Evolutionary conservation across 805 yeast genomes (phyloP), one percentile per base, ranked within the genome.

Genomic region (Wickerhamiella hasegawae): DNA sequence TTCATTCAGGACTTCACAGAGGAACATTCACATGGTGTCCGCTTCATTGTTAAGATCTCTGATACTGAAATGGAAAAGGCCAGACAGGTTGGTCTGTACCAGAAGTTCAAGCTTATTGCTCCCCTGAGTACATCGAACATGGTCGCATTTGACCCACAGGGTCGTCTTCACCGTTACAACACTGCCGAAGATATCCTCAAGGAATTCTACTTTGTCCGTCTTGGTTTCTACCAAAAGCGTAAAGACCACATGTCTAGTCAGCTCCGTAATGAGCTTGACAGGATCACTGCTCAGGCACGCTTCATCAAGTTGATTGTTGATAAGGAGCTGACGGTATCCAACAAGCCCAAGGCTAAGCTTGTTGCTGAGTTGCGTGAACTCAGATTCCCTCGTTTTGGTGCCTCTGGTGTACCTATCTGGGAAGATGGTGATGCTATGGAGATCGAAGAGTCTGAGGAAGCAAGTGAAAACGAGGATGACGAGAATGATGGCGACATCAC

Each of bases 1-100:
- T 87, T 96, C 93, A 83, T 87, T 41, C 85, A 82, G 46, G 96
- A 87, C 56, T 71, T 85, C 75, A 83, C 77, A 45, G 98, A 90
- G 52, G 94, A 87, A 54, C 98, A 90, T 55, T 80, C 83, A 14
- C 65, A 72, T 38, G 77, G 75, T 28, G 75, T 90, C 43, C 71
- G 75, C 41, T 90, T 90, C 49, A 72, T 81, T 19, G 71, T 90
- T 20, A 81, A 73, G 24, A 59, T 90, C 43, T 60, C 74, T 9
- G 69, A 66, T 35, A 87, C 75, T 32, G 94, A 87, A 52, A 87
- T 90, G 97, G 66, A 59, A 18, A 80, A 81, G 47, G 69, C 94
- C 1, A 61, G 66, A 41, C 64, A 65, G 34, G 69, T 77, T 18
- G 98, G 98, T 0, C 63, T 83, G 36, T 69, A 80, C 47, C 93